Base-by-base conservation (phyloP, 1,139 yeast species). In the Blastobotrys apis region DNA sequence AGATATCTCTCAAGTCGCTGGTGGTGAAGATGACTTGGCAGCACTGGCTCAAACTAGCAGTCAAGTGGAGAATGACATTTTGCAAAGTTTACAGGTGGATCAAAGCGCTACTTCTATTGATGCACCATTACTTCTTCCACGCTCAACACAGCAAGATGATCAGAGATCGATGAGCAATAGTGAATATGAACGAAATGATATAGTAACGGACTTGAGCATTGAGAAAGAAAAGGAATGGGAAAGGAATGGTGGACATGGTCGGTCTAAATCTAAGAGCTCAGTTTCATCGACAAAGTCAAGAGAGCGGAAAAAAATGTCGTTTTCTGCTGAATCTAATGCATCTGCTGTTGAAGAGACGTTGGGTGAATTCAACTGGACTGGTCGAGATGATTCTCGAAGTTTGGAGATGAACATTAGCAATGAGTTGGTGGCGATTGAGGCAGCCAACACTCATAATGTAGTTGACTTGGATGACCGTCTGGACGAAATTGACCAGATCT, bases 291-390 rank as follows among this genome's bases (percentile, higher is more conserved):
- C n/a, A 4, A 17, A 15, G 9, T 38, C 41, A 10, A 10, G 37
- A n/a, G 26, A 32, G 13, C 25, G 22, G 27, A 27, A 33, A 16
- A 33, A 44, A 12, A 21, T 44, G 23, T 39, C 53, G 3, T 52
- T 52, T 23, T 47, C 51, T 8, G 55, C 54, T 12, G 45, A 43
- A 32, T 39, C 52, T n/a, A 52, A 50, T 42, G 56, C 54, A 1
- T 55, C 57, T 6, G 60, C 65, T 5, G 59, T 80, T n/a, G 83
- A 77, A 46, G 90, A 85, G 48, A 65, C 86, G 15, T 72, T 87
- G 50, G 85, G 82, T 27, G 92, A 83, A 49, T 74, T 86, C 22
- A 77, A 78, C 31, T 87, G 95, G 94, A 75, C 75, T 23, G 72
- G 80, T 1, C 66, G 73, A 15, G 94, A 84, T 57, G 82, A 79